Conservation (phyloP, 2,329 filamentous ascomycete species). For the Nothopassalora personata region DNA sequence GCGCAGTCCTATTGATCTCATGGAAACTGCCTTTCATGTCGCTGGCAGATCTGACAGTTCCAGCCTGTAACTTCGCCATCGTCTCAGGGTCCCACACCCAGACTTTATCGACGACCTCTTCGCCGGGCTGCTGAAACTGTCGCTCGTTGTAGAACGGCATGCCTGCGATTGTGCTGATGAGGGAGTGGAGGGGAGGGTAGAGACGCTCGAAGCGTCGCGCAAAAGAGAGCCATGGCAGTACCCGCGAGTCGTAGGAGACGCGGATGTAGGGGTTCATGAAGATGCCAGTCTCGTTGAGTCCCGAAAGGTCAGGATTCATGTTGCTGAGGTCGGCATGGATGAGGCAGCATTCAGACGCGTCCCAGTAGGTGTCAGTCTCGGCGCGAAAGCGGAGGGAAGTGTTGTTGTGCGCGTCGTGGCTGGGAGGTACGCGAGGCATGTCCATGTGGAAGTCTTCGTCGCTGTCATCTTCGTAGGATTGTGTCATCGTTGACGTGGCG, state of each 20-base stretch:
- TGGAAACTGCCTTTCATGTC: constrained; percentile 12
- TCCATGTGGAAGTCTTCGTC: neutral
- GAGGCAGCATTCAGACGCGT: constrained; percentile 46
- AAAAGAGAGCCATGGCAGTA: constrained; percentile 55
- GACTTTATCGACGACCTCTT: constrained; percentile 48
- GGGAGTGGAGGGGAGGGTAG: constrained; percentile 53
- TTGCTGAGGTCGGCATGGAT: constrained; percentile 42
- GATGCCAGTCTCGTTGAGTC: constrained; percentile 49
- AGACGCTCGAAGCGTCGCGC: constrained; percentile 62
- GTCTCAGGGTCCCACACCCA: constrained; percentile 44
- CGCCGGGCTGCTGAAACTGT: constrained; percentile 54
- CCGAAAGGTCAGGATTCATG: constrained; percentile 22
- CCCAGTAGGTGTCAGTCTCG: constrained; percentile 41
- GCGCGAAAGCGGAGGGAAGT: constrained; percentile 38
- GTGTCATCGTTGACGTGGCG: no score
- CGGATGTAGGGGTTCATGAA: constrained; percentile 72
- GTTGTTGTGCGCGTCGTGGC: constrained; percentile 2
- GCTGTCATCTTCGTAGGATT: neutral
- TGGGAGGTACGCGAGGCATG: neutral
- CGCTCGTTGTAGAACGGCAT: constrained; percentile 59
- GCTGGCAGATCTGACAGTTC: neutral
- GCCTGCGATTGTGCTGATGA: constrained; percentile 51
- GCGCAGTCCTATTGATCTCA: constrained; percentile 12
- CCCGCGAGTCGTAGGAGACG: constrained; percentile 58
- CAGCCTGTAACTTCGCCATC: constrained; percentile 14